Percentiles rank a stretch among this genome's conserved stretches.
phyloP scores from a whole-genome alignment of 768 basidiomycete species.

The Dioszegia crocea region DNA sequence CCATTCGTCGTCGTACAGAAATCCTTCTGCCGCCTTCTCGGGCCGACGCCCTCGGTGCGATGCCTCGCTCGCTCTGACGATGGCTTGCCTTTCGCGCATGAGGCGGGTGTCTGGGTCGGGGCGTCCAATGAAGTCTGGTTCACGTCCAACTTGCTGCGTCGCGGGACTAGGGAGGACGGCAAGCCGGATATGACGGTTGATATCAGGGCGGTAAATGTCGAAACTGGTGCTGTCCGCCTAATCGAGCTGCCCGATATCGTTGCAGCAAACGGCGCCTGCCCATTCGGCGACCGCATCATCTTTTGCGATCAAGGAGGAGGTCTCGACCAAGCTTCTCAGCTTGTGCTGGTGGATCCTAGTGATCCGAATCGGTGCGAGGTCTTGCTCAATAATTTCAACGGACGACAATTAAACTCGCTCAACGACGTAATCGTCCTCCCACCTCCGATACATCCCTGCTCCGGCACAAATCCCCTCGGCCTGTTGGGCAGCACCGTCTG shows the following conservation, averaged over 20 bases:
- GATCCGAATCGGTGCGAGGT: background rate
- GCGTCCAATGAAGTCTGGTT: slow-evolving; percentile 17
- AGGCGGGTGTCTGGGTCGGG: slow-evolving; percentile 18
- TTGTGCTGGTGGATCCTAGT: slow-evolving; percentile 17
- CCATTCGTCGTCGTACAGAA: slow-evolving; percentile 10
- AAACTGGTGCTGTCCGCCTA: no score
- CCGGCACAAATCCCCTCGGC: background rate
- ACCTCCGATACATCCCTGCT: background rate
- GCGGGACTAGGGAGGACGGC: no score
- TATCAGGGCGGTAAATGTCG: slow-evolving; percentile 9
- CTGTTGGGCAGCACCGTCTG: slow-evolving; percentile 7
- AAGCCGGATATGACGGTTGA: no score
- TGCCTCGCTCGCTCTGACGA: slow-evolving; percentile 1
- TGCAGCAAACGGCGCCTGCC: slow-evolving; percentile 17
- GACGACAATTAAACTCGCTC: slow-evolving; percentile 27
- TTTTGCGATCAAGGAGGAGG: slow-evolving; percentile 37
- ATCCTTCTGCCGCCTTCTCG: slow-evolving; percentile 10
- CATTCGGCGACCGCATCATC: slow-evolving; percentile 11
- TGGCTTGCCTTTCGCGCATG: slow-evolving; percentile 17
- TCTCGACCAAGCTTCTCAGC: slow-evolving; percentile 1
- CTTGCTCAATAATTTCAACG: slow-evolving; percentile 25
- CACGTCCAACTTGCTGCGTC: slow-evolving; percentile 18
- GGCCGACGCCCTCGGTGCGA: background rate
- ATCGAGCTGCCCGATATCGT: background rate
- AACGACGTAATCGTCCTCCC: slow-evolving; percentile 29